Evolutionary conservation across 1,139 yeast species (phyloP), one percentile per base, ranked within the genome.

Genomic region (Candida sp.): DNA sequence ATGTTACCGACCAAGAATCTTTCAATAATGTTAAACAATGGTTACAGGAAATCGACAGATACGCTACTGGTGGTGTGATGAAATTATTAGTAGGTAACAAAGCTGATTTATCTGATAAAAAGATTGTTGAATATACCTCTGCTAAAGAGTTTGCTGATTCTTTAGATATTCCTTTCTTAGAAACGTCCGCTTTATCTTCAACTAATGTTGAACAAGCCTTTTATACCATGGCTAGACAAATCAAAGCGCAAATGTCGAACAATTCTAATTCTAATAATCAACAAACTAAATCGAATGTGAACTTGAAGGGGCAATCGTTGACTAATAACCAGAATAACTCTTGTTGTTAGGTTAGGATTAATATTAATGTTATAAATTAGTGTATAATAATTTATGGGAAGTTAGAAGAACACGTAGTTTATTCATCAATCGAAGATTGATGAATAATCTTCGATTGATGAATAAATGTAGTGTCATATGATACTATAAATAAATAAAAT

Each of bases 131-230:
- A 63, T 90, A 87, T 68, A 87, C 96, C 46, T 93, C 89, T 44
- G 99, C 99, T 38, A 90, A 91, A 75, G 99, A 93, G 70, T 93
- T 90, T 75, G 97, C 99, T 41, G 98, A 93, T 66, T 87, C 96
- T 32, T 82, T 93, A 66, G 95, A 91, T 54, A 88, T 93, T 60
- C 97, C 97, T 47, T 90, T 93, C 68, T 80, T 93, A 68, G 99
- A 93, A 71, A 95, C 99, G 9, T 87, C 96, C 30, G 99, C 99
- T 30, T 82, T 91, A 65, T 87, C 87, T 56, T 87, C 97, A 33
- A 89, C 97, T 48, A 93, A 93, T 63, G 99, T 93, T 55, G 99
- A 95, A 68, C 97, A 93, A 68, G 98, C 99, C 12, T 93, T 93
- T 73, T 83, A 89, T 75, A 89, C 97, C 53, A 93, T 93, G 99